Base-by-base conservation (phyloP, 2,329 filamentous ascomycete genomes). In the Epichloe glyceriae region DNA sequence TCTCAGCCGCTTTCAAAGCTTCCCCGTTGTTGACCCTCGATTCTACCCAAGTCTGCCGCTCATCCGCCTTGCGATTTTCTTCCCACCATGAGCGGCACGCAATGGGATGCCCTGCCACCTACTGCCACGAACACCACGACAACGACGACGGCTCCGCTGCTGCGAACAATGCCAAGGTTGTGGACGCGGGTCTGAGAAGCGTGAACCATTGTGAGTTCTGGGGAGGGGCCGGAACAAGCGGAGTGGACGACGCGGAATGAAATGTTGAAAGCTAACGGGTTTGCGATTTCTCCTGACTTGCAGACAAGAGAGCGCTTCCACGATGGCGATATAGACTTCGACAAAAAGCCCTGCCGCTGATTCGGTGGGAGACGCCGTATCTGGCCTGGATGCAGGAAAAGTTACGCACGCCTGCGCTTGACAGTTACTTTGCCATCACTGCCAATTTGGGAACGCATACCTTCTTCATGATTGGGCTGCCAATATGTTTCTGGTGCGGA, bases 391-490 rank as follows among this genome's bases (percentile, higher is more conserved):
- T 95, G 62, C 93, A 98, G 74, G 78, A 83, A 58, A 81, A 74
- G 64, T 69, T 91, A 64, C 86, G 91, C 61, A 85, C 87, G 19
- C 88, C 88, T 1, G 78, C 86, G 8, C 82, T 97, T 61, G 93
- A 98, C 69, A 88, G 88, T 55, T 98, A 96, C 73, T 98, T 98
- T 69, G 91, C 93, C 47, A 88, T 94, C 57, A 95, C 90, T 0
- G 93, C 93, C 56, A 98, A 97, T 67, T 79, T 97, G 50, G 88
- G 93, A 57, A 98, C 93, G 0, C 93, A 98, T 69, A 98, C 93
- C 0, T 97, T 96, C 73, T 98, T 96, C 74, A 97, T 97, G 90
- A 78, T 95, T 58, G 85, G 88, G 52, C 72, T 98, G 61, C 93
- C 93, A 5, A 88, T 97, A 57, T 78, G 95, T 59, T 97, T 97